Evolutionary conservation across 73 alveolate genomes (phyloP).

Genomic region (Effrenium voratum): DNA sequence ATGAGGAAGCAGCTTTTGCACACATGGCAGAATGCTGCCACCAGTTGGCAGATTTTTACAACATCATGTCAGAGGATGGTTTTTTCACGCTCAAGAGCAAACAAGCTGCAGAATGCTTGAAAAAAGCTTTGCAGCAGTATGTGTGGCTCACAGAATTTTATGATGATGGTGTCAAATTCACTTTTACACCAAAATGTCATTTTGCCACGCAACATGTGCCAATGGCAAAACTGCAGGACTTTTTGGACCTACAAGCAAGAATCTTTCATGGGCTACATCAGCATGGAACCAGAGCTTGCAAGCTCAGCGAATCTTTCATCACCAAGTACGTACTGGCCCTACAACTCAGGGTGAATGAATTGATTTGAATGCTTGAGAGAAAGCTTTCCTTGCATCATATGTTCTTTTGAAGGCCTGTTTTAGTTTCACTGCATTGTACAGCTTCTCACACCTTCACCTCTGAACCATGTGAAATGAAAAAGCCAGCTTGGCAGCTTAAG

Average conservation of each 20-base stretch:
- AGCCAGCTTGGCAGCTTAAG: no score
- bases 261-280: conserved; percentile 2
- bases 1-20: background rate
- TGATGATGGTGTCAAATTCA: background rate
- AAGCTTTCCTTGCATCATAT: no score
- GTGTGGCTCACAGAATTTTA: background rate
- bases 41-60: background rate
- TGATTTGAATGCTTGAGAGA: no score
- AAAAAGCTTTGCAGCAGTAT: background rate
- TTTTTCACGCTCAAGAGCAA: background rate
- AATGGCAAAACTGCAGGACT: background rate
- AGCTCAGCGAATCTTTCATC: background rate
- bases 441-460: no score
- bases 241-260: conserved; percentile 37
- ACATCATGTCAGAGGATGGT: background rate
- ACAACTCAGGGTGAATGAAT: no score
- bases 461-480: no score
- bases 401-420: no score
- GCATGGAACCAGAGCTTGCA: background rate
- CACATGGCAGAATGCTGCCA: conserved; percentile 26
- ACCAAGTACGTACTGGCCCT: background rate
- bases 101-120: conserved; percentile 24
- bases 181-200: conserved; percentile 30
- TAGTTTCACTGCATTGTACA: no score
- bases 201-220: conserved; percentile 6